These are phyloP conservation scores for Heliamphora pulchella DNA, from an alignment of 179 eudicot species.

Conservation along the genomic window DNA sequence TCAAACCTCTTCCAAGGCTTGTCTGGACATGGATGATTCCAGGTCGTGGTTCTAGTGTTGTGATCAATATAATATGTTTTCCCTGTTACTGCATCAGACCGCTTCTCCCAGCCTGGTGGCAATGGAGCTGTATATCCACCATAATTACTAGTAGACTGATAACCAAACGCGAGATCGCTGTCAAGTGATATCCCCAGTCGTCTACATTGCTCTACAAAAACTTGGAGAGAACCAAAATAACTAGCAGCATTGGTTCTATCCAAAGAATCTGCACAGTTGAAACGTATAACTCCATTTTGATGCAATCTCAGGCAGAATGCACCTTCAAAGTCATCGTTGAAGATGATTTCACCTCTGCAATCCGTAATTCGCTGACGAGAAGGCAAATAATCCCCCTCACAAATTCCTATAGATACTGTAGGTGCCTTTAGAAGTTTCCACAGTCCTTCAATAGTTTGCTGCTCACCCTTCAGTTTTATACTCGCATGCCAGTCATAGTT, in stretches of 20 bases:
- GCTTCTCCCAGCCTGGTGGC: conserved; percentile 99
- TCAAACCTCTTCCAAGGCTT: conserved; percentile 99
- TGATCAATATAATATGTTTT: conserved; percentile 89
- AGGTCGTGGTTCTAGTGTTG: conserved; percentile 89
- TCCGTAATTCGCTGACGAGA: conserved; percentile 69
- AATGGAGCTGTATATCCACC: conserved; percentile 87
- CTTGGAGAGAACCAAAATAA: conserved; percentile 89
- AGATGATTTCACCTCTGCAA: conserved; percentile 81
- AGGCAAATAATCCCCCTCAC: conserved; percentile 89
- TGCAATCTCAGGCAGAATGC: conserved; percentile 87
- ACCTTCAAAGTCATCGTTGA: conserved; percentile 55
- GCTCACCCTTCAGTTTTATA: conserved; percentile 75
- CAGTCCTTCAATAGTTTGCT: conserved; percentile 88
- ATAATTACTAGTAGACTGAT: conserved; percentile 51
- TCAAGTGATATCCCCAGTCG: conserved; percentile 92
- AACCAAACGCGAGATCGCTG: conserved; percentile 77
- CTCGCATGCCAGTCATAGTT: conserved; percentile 98
- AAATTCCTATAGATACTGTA: conserved; percentile 71
- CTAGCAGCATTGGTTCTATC: conserved; percentile 99
- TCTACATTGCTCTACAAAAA: conserved; percentile 91
- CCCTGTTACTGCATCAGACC: conserved; percentile 93
- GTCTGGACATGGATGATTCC: conserved; percentile 99
- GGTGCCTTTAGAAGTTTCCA: conserved; percentile 90
- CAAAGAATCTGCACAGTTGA: conserved; percentile 94
- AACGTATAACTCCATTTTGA: conserved; percentile 91